A percentile compares a stretch with the other conserved stretches of the same genome.
Conservation (phyloP, 331 rosid species). For the Ulmus americana region DNA sequence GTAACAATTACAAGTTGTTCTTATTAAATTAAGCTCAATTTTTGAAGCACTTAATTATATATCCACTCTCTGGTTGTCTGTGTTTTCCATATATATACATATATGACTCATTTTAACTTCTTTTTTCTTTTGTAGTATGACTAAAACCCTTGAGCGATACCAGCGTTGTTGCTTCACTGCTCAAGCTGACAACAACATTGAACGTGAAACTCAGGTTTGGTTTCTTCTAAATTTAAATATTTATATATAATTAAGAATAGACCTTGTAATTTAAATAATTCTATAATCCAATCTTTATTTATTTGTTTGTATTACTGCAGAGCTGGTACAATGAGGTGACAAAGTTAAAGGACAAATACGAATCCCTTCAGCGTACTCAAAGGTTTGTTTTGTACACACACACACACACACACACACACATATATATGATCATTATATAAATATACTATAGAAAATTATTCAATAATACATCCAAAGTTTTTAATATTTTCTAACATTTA, state of each 20-base stretch:
- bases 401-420: no score
- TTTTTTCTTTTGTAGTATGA: slow-evolving; percentile 24
- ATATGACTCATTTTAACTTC: no score
- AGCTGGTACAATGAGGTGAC: slow-evolving; percentile 73
- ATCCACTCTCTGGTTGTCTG: no score
- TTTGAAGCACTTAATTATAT: no score
- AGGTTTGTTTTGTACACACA: slow-evolving; percentile 50
- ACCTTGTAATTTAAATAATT: background rate
- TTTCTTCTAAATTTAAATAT: slow-evolving; percentile 1
- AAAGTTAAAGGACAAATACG: slow-evolving; percentile 63
- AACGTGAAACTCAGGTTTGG: slow-evolving; percentile 60
- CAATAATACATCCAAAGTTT: background rate
- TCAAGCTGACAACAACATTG: slow-evolving; percentile 37
- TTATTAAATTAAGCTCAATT: no score
- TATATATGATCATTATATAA: background rate
- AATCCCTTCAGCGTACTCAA: slow-evolving; percentile 72
- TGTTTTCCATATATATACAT: no score
- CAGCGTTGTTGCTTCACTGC: slow-evolving; percentile 55
- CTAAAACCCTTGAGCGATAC: slow-evolving; percentile 70
- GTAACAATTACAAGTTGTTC: no score
- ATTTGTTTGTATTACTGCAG: slow-evolving; percentile 29
- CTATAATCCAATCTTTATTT: background rate
- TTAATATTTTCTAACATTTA: background rate
- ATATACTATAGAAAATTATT: background rate
- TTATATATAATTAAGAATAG: background rate